Evolutionary conservation across 768 basidiomycete species (phyloP).

Genomic region (Hygrophorus pudorinus): DNA sequence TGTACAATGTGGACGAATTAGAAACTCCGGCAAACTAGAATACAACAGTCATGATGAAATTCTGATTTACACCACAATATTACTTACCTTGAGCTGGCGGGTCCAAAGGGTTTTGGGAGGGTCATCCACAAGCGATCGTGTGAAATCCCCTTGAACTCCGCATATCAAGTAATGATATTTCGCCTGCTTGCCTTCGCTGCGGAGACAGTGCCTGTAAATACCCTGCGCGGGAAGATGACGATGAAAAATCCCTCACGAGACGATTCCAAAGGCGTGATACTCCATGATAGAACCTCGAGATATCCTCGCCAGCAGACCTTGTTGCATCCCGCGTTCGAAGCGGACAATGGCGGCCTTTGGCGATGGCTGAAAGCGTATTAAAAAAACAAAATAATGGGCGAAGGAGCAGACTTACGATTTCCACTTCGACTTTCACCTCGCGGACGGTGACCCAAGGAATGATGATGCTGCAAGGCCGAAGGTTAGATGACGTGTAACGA

Average conservation of each 20-base stretch:
- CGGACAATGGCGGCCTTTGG: constrained; percentile 71
- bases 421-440: constrained; percentile 63
- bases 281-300: constrained; percentile 68
- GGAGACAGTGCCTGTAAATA: neutral
- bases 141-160: constrained; percentile 78
- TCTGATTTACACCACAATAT: constrained; percentile 3
- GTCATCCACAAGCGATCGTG: constrained; percentile 55
- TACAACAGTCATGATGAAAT: constrained; percentile 4
- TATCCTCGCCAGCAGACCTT: constrained; percentile 66
- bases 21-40: constrained; percentile 69
- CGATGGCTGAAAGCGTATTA: constrained; percentile 44
- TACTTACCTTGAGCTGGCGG: constrained; percentile 59
- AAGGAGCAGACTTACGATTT: constrained; percentile 43
- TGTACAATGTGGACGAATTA: constrained; percentile 73
- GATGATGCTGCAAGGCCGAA: constrained; percentile 35
- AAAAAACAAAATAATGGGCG: constrained; percentile 4
- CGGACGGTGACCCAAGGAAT: constrained; percentile 72
- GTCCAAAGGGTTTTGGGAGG: constrained; percentile 71
- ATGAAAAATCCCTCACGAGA: constrained; percentile 41
- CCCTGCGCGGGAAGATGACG: neutral
- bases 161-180: constrained; percentile 76
- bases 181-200: constrained; percentile 55
- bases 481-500: constrained; percentile 1
- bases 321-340: constrained; percentile 78
- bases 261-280: constrained; percentile 74